Conservation (phyloP, 2,329 filamentous ascomycete genomes). For the Neofusicoccum kwambonambiense region DNA sequence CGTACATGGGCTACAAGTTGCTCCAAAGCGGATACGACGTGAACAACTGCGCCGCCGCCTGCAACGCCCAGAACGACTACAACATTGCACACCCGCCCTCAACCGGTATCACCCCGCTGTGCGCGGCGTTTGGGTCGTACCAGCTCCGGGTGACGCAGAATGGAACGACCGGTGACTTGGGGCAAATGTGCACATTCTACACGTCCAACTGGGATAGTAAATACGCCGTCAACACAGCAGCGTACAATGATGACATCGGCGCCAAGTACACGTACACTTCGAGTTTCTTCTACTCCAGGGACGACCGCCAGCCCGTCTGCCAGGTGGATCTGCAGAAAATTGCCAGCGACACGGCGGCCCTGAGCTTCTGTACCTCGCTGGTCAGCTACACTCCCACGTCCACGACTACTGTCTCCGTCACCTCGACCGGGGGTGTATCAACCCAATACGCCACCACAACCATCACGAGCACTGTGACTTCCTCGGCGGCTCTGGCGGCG, state of each 20-base stretch:
- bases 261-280: slow-evolving; percentile 1
- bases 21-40: slow-evolving; percentile 30
- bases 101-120: slow-evolving; percentile 17
- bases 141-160: slow-evolving; percentile 25
- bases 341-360: too few relatives aligned
- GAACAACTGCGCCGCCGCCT: slow-evolving; percentile 30
- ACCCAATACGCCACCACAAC: too few relatives aligned
- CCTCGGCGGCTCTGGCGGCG: too few relatives aligned
- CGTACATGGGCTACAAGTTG: slow-evolving; percentile 27
- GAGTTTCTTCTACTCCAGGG: slow-evolving; percentile 8
- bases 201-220: background rate
- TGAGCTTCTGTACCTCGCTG: too few relatives aligned
- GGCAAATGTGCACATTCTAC: slow-evolving; percentile 25
- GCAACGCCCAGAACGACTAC: slow-evolving; percentile 18
- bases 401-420: too few relatives aligned
- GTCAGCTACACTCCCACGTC: too few relatives aligned
- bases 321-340: too few relatives aligned
- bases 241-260: background rate
- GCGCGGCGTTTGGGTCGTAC: slow-evolving; percentile 36
- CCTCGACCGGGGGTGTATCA: too few relatives aligned
- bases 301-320: background rate
- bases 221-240: background rate
- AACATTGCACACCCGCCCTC: slow-evolving; percentile 1
- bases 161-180: slow-evolving; percentile 16
- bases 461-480: too few relatives aligned